Conservation (phyloP, 1,284 basidiomycete genomes). For the Cryptococcus sp. region DNA sequence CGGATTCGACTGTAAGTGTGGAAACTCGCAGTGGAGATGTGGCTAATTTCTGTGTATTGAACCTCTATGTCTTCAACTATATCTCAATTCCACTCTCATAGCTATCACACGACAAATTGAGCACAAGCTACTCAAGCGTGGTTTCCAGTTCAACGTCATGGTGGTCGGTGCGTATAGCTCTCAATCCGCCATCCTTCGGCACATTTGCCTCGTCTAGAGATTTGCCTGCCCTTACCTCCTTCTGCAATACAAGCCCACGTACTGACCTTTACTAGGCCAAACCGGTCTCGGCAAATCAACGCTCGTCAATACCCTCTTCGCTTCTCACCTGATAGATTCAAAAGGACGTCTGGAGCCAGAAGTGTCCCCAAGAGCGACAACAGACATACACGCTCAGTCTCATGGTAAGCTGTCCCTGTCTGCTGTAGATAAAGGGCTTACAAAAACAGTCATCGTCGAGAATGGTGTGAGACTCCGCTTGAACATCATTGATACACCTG, state of each 20-base stretch:
- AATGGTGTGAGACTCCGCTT: conserved; percentile 91
- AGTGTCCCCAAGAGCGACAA: conserved; percentile 85
- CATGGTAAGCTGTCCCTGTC: conserved; percentile 63
- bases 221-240: too few species aligned
- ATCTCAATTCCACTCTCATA: conserved; percentile 8
- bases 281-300: conserved; percentile 98
- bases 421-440: neutral
- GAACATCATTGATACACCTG: conserved; percentile 98
- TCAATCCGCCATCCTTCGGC: neutral
- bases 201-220: too few species aligned
- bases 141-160: conserved; percentile 98
- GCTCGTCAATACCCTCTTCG: conserved; percentile 97
- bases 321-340: conserved; percentile 93
- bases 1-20: conserved; percentile 69
- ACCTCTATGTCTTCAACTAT: neutral
- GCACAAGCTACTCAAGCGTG: conserved; percentile 97
- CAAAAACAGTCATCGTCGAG: conserved; percentile 75
- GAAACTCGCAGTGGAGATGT: too few species aligned
- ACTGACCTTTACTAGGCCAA: conserved; percentile 60
- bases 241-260: too few species aligned
- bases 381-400: conserved; percentile 92
- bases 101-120: conserved; percentile 95
- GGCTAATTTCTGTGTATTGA: too few species aligned
- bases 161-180: conserved; percentile 66
- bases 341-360: conserved; percentile 88